A percentile compares a stretch with the other conserved stretches of the same genome.
These are phyloP conservation scores for Coemansia sp. DNA, from an alignment of 192 early-diverging fungal genomes.

Conservation along the genomic window DNA sequence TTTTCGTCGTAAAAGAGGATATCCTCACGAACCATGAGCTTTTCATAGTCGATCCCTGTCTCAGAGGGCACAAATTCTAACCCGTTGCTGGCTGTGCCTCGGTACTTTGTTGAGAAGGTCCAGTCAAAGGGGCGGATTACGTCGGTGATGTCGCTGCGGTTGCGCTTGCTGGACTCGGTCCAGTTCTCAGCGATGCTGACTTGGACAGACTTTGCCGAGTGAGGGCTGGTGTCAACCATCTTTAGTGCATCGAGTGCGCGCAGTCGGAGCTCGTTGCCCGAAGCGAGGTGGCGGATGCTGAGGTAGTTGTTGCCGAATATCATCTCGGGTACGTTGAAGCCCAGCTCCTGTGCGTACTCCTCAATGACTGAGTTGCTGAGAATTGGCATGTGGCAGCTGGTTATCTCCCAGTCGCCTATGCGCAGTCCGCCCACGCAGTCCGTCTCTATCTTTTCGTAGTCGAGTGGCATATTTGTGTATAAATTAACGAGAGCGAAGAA, in stretches of 20 bases:
- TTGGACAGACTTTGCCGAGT: constrained; percentile 72
- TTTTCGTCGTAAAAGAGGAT: constrained; percentile 96
- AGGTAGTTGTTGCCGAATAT: constrained; percentile 91
- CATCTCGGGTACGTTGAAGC: constrained; percentile 92
- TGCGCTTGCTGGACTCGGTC: constrained; percentile 72
- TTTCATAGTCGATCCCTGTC: constrained; percentile 72
- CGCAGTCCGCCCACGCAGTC: constrained; percentile 43
- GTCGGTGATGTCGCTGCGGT: constrained; percentile 68
- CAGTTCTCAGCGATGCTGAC: constrained; percentile 86
- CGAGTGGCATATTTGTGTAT: constrained; percentile 6
- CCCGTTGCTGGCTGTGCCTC: constrained; percentile 56
- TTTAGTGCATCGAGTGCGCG: constrained; percentile 74
- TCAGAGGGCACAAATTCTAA: constrained; percentile 37
- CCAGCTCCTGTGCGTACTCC: constrained; percentile 55
- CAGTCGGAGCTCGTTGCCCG: constrained; percentile 61
- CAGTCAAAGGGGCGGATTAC: constrained; percentile 96
- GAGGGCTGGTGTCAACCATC: constrained; percentile 67
- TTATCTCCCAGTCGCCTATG: constrained; percentile 59
- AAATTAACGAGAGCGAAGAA: not conserved
- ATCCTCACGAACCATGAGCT: constrained; percentile 73
- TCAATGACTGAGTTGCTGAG: constrained; percentile 61
- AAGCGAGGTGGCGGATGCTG: constrained; percentile 55
- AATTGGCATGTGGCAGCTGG: constrained; percentile 61
- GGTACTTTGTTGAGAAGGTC: constrained; percentile 89
- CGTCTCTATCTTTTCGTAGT: constrained; percentile 38